Base-by-base conservation (phyloP, 1,139 yeast genomes). In the Pichia sp. region DNA sequence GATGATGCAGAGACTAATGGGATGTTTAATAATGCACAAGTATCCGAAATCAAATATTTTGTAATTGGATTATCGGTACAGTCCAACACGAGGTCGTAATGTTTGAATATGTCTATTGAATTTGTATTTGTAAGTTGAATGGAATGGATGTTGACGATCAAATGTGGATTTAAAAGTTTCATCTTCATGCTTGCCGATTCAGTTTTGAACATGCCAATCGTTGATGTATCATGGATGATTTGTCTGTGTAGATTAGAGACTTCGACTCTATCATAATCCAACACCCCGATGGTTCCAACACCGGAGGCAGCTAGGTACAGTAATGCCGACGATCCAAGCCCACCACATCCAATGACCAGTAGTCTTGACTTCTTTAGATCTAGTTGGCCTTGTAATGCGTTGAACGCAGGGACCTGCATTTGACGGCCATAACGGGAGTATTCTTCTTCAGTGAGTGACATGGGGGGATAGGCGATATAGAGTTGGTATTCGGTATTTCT, bases 11-110 rank as follows among this genome's bases (percentile, higher is more conserved):
- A 87, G 1, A 94, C 85, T 1, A 94, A 76, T 0, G 97, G 83
- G 47, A 79, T 80, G 0, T 80, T 78, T 2, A 78, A 62, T 0
- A 85, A 58, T 0, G 88, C 96, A 8, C 93, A 82, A 0, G 84
- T 87, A 66, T 94, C 99, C 50, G 89, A 88, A 32, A 93, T 79
- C 52, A 94, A 73, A 63, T 94, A 94, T 53, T 99, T 72, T 0
- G 95, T 81, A 22, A 83, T 79, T 3, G 98, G 98, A 4, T 93
- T 83, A 67, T 94, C 99, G 0, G 99, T 93, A 61, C 99, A 94
- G 66, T 94, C 99, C 22, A 94, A 70, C 3, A 94, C 78, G 36
- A 86, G 56, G 61, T 91, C 96, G 64, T 86, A 88, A 9, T 68
- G 58, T n/a, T 63, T 59, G 46, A 90, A 70, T 1, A 90, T 76